Evolutionary conservation across 352 stramenopile species (phyloP), one percentile per base, ranked within the genome.

Genomic region (Phytophthora fragariae): DNA sequence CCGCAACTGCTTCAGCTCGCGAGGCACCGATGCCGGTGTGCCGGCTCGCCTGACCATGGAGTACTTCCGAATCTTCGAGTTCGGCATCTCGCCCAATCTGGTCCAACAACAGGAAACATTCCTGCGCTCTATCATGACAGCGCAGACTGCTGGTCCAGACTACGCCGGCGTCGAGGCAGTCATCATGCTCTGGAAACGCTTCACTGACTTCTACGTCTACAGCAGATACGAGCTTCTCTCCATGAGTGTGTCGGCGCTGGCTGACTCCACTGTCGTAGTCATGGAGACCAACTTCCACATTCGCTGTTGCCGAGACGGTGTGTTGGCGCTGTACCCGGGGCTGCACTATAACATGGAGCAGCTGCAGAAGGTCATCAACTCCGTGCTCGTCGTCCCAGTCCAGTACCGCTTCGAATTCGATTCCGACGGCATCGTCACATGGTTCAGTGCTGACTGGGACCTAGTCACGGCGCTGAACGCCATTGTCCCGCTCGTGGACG

Each of bases 391-490:
- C 27, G 72, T 90, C 1, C 76, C 75, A 0, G 80, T 82, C 10
- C 79, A 78, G 64, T 82, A 91, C 59, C 73, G 69, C 52, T 91
- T 93, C 66, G 59, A 89, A 29, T 90, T 93, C 44, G 83, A 87
- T 19, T 17, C 37, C 0, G 56, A 70, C 21, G 83, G 80, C 35
- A 39, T 68, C 29, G 62, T 88, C 24, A 92, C 52, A 41, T 92
- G 81, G 83, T 81, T 91, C 37, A 86, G 82, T 47, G 77, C 79
- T 24, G 80, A 93, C 44, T 82, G 85, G 72, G 83, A 92, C 70
- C 82, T 92, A 58, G 73, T 93, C 10, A 54, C 33, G 2, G 84
- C 80, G 0, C 60, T 93, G 1, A 73, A 61, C 21, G 54, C 76
- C 12, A 53, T 90, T n/a, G 82, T 82, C 1, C 84, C 73, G 24